These are phyloP conservation scores for Malus asiatica DNA, from an alignment of 306 rosid genomes.

Conservation along the genomic window DNA sequence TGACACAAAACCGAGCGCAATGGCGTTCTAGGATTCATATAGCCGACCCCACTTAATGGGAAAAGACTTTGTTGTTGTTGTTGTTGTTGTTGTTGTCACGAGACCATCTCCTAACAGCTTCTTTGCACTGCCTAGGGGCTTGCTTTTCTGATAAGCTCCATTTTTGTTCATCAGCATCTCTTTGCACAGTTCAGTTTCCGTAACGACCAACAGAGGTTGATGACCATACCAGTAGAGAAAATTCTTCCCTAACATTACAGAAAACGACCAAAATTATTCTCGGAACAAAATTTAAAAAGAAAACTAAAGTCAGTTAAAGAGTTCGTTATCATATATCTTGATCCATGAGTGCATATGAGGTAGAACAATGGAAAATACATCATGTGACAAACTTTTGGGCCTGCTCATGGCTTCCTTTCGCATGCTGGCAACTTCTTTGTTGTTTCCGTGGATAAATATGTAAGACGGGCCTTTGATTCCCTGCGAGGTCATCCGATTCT, in stretches of 20 bases:
- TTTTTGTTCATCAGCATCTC: constrained; percentile 21
- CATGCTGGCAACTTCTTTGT: constrained; percentile 18
- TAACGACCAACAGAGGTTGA: constrained; percentile 14
- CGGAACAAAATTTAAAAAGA: no score
- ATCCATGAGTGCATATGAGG: background rate
- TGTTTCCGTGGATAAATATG: background rate
- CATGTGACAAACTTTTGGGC: constrained; percentile 8
- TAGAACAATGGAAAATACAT: no score
- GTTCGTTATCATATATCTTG: background rate
- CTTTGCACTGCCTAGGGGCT: background rate
- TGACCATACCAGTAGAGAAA: constrained; percentile 27
- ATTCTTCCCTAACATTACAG: constrained; percentile 8
- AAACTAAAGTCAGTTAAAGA: no score
- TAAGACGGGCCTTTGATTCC: no score
- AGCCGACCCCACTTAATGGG: no score
- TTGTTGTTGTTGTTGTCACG: background rate
- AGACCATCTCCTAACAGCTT: constrained; percentile 31
- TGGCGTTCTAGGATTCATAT: no score
- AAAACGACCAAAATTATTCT: no score
- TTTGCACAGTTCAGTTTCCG: constrained; percentile 24
- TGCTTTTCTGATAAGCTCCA: background rate
- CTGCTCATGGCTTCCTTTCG: constrained; percentile 10
- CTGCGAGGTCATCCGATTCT: no score
- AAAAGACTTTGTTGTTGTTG: no score
- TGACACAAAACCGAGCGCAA: no score